A percentile compares a stretch with the other conserved stretches of the same genome.
Conservation (phyloP, 495 filamentous ascomycete species). For the Lichenothelia convexa region DNA sequence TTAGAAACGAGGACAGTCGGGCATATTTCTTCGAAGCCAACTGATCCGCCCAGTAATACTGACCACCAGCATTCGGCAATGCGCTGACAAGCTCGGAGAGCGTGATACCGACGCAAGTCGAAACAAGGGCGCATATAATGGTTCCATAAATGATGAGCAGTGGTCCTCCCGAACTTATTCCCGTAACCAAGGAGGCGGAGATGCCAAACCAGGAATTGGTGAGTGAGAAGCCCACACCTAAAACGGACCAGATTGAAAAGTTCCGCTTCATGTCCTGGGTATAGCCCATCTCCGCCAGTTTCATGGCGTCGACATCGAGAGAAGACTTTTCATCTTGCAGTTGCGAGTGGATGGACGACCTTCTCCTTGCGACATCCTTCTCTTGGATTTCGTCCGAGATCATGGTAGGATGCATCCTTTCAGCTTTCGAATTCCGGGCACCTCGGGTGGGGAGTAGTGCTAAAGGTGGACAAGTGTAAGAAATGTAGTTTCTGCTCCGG, state of each 20-base stretch:
- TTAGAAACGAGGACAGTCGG: slow-evolving; percentile 35
- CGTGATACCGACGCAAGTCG: slow-evolving; percentile 34
- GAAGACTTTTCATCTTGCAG: neutral
- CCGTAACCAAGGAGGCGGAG: slow-evolving; percentile 36
- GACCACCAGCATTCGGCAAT: slow-evolving; percentile 43
- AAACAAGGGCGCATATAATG: slow-evolving; percentile 35
- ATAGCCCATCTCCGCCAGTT: slow-evolving; percentile 36
- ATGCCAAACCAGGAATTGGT: slow-evolving; percentile 51
- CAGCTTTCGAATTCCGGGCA: too few relatives aligned
- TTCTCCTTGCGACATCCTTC: too few relatives aligned
- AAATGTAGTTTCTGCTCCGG: too few relatives aligned
- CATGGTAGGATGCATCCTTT: too few relatives aligned
- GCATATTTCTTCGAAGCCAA: slow-evolving; percentile 35
- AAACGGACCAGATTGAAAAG: slow-evolving; percentile 36
- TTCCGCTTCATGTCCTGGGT: slow-evolving; percentile 38
- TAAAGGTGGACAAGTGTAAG: too few relatives aligned
- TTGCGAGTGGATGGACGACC: neutral
- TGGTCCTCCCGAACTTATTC: slow-evolving; percentile 43
- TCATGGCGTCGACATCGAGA: slow-evolving; percentile 14
- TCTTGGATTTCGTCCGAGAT: too few relatives aligned
- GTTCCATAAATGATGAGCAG: slow-evolving; percentile 42
- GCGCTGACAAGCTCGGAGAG: slow-evolving; percentile 39
- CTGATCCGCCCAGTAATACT: slow-evolving; percentile 45
- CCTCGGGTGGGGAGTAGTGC: too few relatives aligned
- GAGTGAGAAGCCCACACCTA: slow-evolving; percentile 42